Conservation (phyloP, 106 monocot species). For the Apostasia ramifera region DNA sequence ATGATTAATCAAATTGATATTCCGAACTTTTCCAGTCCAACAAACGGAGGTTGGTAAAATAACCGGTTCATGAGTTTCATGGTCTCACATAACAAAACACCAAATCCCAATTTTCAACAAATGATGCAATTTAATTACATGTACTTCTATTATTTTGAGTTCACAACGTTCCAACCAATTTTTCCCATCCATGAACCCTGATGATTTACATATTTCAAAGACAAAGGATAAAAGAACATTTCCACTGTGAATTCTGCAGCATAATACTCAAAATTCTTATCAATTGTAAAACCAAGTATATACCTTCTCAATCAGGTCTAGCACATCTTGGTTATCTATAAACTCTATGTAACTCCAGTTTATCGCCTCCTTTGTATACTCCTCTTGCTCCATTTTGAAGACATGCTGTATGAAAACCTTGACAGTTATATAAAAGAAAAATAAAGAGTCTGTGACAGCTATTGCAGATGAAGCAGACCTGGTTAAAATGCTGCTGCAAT, state of each 20-base stretch:
- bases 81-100: no score
- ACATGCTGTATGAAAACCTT: slow-evolving; percentile 38
- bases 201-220: background rate
- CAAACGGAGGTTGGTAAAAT: no score
- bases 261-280: background rate
- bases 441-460: background rate
- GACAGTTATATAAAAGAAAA: slow-evolving; percentile 1
- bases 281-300: background rate
- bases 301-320: slow-evolving; percentile 67
- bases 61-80: no score
- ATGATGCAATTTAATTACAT: no score
- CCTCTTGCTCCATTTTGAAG: slow-evolving; percentile 70
- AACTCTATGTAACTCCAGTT: slow-evolving; percentile 70
- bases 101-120: no score
- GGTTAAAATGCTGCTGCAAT: slow-evolving; percentile 96
- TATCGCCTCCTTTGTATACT: slow-evolving; percentile 59
- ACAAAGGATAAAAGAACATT: no score
- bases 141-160: no score
- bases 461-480: slow-evolving; percentile 38
- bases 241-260: background rate
- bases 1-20: no score
- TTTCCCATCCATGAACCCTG: background rate
- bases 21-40: no score
- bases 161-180: no score
- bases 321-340: slow-evolving; percentile 61